phyloP scores from a whole-genome alignment of 371 early-diverging fungal genomes.

The Amoeboaphelidium protococcarum region DNA sequence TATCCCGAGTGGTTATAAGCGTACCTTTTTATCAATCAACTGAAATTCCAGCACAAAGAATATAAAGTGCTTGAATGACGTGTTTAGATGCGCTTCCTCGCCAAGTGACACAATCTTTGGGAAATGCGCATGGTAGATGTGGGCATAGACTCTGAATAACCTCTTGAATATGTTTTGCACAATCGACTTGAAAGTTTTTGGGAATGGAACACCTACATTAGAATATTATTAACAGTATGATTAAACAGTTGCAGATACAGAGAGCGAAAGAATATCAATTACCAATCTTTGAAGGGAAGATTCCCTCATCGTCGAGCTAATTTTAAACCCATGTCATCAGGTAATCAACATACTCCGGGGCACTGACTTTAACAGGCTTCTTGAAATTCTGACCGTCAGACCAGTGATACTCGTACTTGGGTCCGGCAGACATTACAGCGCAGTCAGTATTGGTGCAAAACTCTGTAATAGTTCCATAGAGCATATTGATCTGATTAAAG shows the following conservation, averaged over 20 bases:
- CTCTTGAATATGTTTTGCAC: constrained; percentile 43
- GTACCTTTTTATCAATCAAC: constrained; percentile 36
- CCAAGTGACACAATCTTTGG: constrained; percentile 30
- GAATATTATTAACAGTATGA: background rate
- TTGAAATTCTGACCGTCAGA: constrained; percentile 38
- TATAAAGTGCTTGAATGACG: constrained; percentile 62
- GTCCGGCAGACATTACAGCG: constrained; percentile 62
- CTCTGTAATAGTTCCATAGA: constrained; percentile 58
- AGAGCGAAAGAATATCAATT: constrained; percentile 2
- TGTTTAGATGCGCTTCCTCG: constrained; percentile 56
- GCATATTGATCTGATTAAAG: constrained; percentile 67
- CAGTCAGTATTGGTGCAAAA: constrained; percentile 58
- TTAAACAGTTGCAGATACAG: too few relatives aligned
- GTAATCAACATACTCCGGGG: constrained; percentile 53
- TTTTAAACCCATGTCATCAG: constrained; percentile 52
- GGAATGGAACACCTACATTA: background rate
- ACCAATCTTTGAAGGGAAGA: constrained; percentile 49
- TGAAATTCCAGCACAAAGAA: constrained; percentile 50
- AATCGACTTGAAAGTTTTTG: constrained; percentile 5
- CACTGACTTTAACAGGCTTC: constrained; percentile 48
- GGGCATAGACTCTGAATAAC: constrained; percentile 59
- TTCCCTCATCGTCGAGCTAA: constrained; percentile 41
- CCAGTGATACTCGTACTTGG: constrained; percentile 44
- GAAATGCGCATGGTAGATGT: constrained; percentile 58
- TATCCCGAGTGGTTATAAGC: too few relatives aligned